These are phyloP conservation scores for Pichia nanzhaoensis DNA, from an alignment of 805 yeast genomes.

Conservation along the genomic window DNA sequence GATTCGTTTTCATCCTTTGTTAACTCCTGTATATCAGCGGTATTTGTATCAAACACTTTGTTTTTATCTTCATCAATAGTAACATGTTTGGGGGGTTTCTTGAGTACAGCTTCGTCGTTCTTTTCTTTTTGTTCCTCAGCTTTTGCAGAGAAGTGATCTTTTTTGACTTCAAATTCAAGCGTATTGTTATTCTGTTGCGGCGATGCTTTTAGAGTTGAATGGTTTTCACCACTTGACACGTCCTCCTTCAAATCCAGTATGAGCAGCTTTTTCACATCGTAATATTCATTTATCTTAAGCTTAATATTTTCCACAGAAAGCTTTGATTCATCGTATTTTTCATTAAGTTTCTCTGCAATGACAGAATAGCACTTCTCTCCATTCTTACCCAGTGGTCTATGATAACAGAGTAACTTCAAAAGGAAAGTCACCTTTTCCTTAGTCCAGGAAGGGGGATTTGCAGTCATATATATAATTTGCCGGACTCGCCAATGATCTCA, in stretches of 20 bases:
- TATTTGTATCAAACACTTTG: constrained; percentile 3
- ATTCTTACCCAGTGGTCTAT: constrained; percentile 26
- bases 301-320: constrained; percentile 15
- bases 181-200: neutral
- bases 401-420: constrained; percentile 22
- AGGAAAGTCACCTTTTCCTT: constrained; percentile 20
- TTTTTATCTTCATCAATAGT: constrained; percentile 10
- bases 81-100: constrained; percentile 6
- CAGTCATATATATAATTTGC: neutral
- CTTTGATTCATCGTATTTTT: constrained; percentile 15
- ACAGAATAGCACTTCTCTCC: constrained; percentile 12
- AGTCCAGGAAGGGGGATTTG: constrained; percentile 15
- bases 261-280: constrained; percentile 25
- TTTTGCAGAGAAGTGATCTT: neutral
- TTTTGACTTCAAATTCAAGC: too few relatives aligned
- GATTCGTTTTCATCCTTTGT: neutral
- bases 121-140: neutral
- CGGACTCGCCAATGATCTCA: too few relatives aligned
- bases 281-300: constrained; percentile 19
- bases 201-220: too few relatives aligned
- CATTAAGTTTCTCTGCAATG: constrained; percentile 17
- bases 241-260: constrained; percentile 17
- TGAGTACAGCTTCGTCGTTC: neutral
- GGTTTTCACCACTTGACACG: neutral
- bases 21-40: neutral